Percentiles rank a stretch among this genome's conserved stretches.
Evolutionary conservation across 2,329 filamentous ascomycete species (phyloP).

Genomic region (Chaetoscypha palmicola): DNA sequence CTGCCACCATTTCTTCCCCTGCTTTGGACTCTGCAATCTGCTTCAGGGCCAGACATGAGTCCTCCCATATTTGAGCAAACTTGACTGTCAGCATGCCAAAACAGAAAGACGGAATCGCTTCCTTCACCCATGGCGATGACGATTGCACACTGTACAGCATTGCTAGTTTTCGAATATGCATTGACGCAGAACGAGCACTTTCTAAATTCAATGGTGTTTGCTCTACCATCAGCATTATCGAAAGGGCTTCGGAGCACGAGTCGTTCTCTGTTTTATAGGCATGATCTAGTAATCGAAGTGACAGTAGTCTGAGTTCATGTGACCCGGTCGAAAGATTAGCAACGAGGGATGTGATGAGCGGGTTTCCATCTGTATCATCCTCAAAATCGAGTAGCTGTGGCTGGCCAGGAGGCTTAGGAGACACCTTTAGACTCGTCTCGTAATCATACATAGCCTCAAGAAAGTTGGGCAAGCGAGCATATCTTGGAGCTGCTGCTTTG

Average conservation of each 20-base stretch:
- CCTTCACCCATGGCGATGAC: slow-evolving; percentile 57
- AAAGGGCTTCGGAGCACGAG: slow-evolving; percentile 44
- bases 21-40: slow-evolving; percentile 61
- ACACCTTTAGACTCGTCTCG: slow-evolving; percentile 31
- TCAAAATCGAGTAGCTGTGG: slow-evolving; percentile 11
- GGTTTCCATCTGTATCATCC: slow-evolving; percentile 49
- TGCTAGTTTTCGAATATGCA: slow-evolving; percentile 71
- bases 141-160: slow-evolving; percentile 50
- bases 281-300: slow-evolving; percentile 63
- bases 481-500: slow-evolving; percentile 57
- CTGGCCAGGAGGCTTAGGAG: slow-evolving; percentile 12
- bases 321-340: slow-evolving; percentile 69
- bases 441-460: slow-evolving; percentile 56
- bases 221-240: slow-evolving; percentile 71
- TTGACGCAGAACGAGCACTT: slow-evolving; percentile 69
- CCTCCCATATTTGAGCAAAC: slow-evolving; percentile 81
- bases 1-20: slow-evolving; percentile 66
- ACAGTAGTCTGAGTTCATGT: slow-evolving; percentile 65
- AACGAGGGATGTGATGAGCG: slow-evolving; percentile 58
- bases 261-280: slow-evolving; percentile 45
- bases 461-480: slow-evolving; percentile 59
- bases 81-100: slow-evolving; percentile 86
- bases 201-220: slow-evolving; percentile 71
- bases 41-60: slow-evolving; percentile 68
- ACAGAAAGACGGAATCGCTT: slow-evolving; percentile 71